Evolutionary conservation across 805 yeast genomes (phyloP).

Genomic region (Vanderwaltozyma polyspora): DNA sequence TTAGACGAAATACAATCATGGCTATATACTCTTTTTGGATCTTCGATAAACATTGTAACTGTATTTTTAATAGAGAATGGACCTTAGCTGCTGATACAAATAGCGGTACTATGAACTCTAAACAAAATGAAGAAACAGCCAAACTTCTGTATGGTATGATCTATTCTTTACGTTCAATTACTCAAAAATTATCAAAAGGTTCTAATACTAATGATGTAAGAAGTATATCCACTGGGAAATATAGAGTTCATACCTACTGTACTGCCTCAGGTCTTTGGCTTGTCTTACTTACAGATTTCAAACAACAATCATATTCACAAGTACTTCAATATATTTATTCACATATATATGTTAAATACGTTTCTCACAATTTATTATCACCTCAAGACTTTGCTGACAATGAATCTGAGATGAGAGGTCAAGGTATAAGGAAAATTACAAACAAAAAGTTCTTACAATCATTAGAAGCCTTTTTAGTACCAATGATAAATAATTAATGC

Average conservation of each 20-base stretch:
- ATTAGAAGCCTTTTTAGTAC: conserved; percentile 23
- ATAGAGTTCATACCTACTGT: conserved; percentile 70
- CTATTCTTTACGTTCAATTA: conserved; percentile 66
- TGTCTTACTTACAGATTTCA: conserved; percentile 57
- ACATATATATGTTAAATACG: conserved; percentile 23
- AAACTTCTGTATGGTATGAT: conserved; percentile 79
- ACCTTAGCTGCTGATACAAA: conserved; percentile 25
- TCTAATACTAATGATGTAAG: conserved; percentile 25
- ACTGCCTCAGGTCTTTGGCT: conserved; percentile 71
- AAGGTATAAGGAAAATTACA: conserved; percentile 23
- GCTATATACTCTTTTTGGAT: conserved; percentile 79
- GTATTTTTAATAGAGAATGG: conserved; percentile 76
- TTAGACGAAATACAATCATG: too few relatives aligned
- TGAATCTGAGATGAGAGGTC: conserved; percentile 23
- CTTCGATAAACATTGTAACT: conserved; percentile 85
- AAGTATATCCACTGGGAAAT: conserved; percentile 54
- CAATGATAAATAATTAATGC: conserved; percentile 17
- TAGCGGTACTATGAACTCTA: conserved; percentile 36
- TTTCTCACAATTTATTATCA: conserved; percentile 21
- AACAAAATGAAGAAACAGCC: conserved; percentile 57
- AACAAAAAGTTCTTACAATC: conserved; percentile 20
- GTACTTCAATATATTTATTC: conserved; percentile 24
- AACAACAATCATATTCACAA: conserved; percentile 19
- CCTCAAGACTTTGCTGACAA: conserved; percentile 25
- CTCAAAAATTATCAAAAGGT: conserved; percentile 37